A percentile compares a stretch with the other conserved stretches of the same genome.
phyloP scores from a whole-genome alignment of 2,329 filamentous ascomycete species.

The Calonectria pteridis region DNA sequence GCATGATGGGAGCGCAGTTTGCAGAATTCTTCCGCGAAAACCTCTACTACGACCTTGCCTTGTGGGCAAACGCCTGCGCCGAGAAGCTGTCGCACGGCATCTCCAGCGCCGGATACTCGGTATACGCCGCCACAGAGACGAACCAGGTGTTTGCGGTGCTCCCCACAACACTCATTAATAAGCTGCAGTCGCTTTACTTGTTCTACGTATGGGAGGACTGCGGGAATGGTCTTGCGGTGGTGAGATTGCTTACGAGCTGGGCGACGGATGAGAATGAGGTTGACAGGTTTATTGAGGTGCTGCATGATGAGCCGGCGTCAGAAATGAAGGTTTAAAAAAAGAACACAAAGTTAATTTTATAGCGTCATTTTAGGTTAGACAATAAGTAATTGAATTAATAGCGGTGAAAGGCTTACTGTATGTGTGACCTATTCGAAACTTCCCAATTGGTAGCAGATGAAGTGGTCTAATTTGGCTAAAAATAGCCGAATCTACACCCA shows the following conservation, averaged over 20 bases:
- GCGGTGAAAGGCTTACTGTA: neutral
- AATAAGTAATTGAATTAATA: neutral
- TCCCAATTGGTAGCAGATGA: neutral
- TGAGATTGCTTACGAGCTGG: constrained; percentile 64
- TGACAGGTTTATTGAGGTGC: constrained; percentile 49
- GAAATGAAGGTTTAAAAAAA: neutral
- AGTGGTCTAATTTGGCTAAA: neutral
- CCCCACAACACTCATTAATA: constrained; percentile 52
- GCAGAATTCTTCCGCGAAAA: constrained; percentile 60
- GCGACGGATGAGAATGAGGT: constrained; percentile 59
- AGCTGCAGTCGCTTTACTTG: constrained; percentile 56
- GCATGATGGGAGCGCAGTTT: constrained; percentile 63
- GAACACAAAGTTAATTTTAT: neutral
- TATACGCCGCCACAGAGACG: constrained; percentile 61
- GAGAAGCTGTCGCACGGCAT: constrained; percentile 58
- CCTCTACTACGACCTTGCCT: constrained; percentile 61
- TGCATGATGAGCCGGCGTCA: constrained; percentile 12
- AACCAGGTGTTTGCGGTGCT: constrained; percentile 65
- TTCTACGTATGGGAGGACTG: constrained; percentile 64
- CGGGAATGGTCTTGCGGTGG: constrained; percentile 53
- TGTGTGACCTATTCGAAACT: neutral
- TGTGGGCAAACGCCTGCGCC: constrained; percentile 58
- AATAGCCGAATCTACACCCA: neutral
- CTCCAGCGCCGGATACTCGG: constrained; percentile 54
- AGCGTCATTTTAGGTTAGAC: neutral